Percentiles rank a stretch among this genome's conserved stretches.
Conservation (phyloP, 371 early-diverging fungal genomes). For the Mortierella sp. region DNA sequence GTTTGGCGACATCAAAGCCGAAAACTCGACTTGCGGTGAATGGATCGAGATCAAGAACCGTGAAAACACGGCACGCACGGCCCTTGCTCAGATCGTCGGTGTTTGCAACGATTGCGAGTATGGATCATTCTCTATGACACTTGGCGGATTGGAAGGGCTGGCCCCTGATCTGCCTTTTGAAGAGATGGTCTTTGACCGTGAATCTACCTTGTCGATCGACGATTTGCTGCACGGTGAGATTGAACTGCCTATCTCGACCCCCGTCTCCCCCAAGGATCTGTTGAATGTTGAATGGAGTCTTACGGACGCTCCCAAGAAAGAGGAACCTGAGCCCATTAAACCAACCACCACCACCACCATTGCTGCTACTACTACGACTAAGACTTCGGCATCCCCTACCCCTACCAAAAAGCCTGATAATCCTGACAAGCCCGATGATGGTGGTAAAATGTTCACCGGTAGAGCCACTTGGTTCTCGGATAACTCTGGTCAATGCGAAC, state of each 20-base stretch:
- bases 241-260: conserved; percentile 11
- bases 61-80: conserved; percentile 18
- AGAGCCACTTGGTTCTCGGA: conserved; percentile 51
- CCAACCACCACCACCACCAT: conserved; percentile 9
- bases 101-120: conserved; percentile 47
- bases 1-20: conserved; percentile 19
- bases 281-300: conserved; percentile 29
- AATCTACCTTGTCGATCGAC: conserved; percentile 20
- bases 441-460: conserved; percentile 24
- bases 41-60: conserved; percentile 44
- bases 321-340: conserved; percentile 1
- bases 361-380: conserved; percentile 7
- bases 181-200: conserved; percentile 23
- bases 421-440: conserved; percentile 10
- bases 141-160: conserved; percentile 13
- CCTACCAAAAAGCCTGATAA: conserved; percentile 6
- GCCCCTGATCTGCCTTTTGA: conserved; percentile 17
- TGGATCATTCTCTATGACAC: conserved; percentile 24
- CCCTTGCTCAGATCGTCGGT: conserved; percentile 40
- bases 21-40: conserved; percentile 42
- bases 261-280: conserved; percentile 29
- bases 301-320: conserved; percentile 12
- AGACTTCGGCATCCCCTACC: conserved; percentile 12
- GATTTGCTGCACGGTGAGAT: conserved; percentile 20
- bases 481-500: conserved; percentile 42